A percentile compares a stretch with the other conserved stretches of the same genome.
Evolutionary conservation across 2,329 filamentous ascomycete genomes (phyloP).

Genomic region (Xylariaceae sp.): DNA sequence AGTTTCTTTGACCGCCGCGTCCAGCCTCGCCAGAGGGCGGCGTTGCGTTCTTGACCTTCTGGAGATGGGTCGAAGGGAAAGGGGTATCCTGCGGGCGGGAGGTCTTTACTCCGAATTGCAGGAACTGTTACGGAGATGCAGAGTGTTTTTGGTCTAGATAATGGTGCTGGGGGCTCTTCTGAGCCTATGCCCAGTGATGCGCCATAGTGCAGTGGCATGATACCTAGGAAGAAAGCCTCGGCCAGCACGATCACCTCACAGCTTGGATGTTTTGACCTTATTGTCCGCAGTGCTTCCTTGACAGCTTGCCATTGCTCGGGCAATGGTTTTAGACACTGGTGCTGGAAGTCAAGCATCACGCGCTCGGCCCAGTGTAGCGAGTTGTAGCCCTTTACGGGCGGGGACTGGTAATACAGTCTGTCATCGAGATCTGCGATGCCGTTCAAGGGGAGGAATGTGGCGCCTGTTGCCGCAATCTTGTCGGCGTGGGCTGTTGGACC

Average conservation of each 20-base stretch:
- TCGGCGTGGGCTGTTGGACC: constrained; percentile 33
- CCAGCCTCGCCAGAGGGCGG: constrained; percentile 31
- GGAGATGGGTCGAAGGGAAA: constrained; percentile 29
- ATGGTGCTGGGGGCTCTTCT: constrained; percentile 13
- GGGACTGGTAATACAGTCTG: constrained; percentile 27
- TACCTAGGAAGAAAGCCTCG: constrained; percentile 36
- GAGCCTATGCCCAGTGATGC: constrained; percentile 23
- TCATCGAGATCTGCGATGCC: constrained; percentile 34
- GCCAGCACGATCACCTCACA: constrained; percentile 29
- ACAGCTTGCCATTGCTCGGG: constrained; percentile 34
- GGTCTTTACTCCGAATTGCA: constrained; percentile 32
- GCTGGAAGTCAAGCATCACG: constrained; percentile 30
- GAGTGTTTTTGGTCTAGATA: constrained; percentile 22
- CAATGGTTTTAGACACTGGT: constrained; percentile 32
- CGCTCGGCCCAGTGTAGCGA: constrained; percentile 27
- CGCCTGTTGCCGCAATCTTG: constrained; percentile 33
- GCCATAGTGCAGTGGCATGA: constrained; percentile 32
- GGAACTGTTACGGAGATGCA: constrained; percentile 37
- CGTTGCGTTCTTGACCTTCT: constrained; percentile 24
- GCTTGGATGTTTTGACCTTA: constrained; percentile 20
- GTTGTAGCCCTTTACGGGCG: constrained; percentile 23
- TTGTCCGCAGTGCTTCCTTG: constrained; percentile 21
- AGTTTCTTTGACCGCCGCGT: constrained; percentile 19
- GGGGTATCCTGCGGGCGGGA: constrained; percentile 33
- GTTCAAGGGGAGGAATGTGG: constrained; percentile 31